Conservation (phyloP, 129 eudicot genomes). For the Rutidosis leptorrhynchoides region DNA sequence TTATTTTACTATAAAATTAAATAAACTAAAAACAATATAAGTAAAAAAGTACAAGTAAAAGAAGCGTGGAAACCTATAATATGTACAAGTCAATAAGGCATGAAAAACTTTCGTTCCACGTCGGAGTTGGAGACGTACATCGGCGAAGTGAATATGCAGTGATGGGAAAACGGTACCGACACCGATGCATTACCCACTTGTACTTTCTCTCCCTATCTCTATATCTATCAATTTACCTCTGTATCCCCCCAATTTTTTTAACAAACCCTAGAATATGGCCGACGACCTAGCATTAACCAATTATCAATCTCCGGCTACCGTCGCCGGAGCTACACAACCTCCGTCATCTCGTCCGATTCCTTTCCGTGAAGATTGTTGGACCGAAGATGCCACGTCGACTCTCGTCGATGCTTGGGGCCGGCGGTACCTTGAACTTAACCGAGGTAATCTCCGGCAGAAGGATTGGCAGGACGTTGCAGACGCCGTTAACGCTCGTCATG, state of each 20-base stretch:
- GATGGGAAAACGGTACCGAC: conserved; percentile 41
- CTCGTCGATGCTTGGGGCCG: conserved; percentile 93
- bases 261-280: conserved; percentile 38
- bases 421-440: conserved; percentile 79
- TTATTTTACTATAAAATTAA: too few species aligned
- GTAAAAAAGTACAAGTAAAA: background rate
- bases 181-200: conserved; percentile 42
- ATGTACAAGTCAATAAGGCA: background rate
- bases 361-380: conserved; percentile 94
- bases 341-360: conserved; percentile 51
- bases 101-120: conserved; percentile 35
- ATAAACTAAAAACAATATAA: background rate
- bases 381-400: conserved; percentile 84
- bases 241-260: background rate
- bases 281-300: conserved; percentile 38
- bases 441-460: conserved; percentile 95
- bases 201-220: conserved; percentile 26
- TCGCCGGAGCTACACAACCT: conserved; percentile 22
- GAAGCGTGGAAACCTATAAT: background rate
- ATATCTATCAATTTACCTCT: conserved; percentile 9
- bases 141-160: conserved; percentile 27
- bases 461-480: conserved; percentile 98
- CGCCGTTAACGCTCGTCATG: conserved; percentile 73
- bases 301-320: conserved; percentile 31
- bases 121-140: conserved; percentile 36